A percentile compares a stretch with the other conserved stretches of the same genome.
Evolutionary conservation across 768 basidiomycete species (phyloP).

Genomic region (Lyophyllum shimeji): DNA sequence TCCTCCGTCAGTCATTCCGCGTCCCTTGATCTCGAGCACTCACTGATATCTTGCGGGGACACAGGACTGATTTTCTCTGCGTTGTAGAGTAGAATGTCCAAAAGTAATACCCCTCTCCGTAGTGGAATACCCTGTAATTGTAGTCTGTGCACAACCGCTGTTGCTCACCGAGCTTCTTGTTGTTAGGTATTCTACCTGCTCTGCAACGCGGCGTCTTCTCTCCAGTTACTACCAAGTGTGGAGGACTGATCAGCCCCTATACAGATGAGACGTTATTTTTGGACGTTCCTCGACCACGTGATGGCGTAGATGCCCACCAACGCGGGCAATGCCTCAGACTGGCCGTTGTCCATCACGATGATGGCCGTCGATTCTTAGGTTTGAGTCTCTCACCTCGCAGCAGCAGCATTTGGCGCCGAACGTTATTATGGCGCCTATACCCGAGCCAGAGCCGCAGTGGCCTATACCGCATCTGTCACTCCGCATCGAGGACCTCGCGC

Average conservation of each 20-base stretch:
- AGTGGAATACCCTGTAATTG: neutral
- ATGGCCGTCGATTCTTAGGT: neutral
- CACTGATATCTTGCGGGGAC: neutral
- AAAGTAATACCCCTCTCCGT: neutral
- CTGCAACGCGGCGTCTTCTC: too few relatives aligned
- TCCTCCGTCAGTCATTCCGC: neutral
- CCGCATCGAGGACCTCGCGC: constrained; percentile 56
- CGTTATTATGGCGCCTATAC: constrained; percentile 7
- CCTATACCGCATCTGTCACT: constrained; percentile 56
- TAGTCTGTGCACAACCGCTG: neutral
- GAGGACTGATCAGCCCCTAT: too few relatives aligned
- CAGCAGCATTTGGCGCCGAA: neutral
- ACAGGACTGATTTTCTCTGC: neutral
- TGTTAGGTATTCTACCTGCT: neutral
- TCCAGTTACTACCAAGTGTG: too few relatives aligned
- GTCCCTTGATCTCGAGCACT: neutral
- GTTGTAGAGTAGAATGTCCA: neutral
- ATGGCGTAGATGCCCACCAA: neutral
- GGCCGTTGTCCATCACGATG: neutral
- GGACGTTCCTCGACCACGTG: neutral
- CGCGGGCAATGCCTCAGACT: too few relatives aligned
- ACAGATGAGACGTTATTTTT: too few relatives aligned
- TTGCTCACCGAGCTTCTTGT: neutral
- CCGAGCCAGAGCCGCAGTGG: constrained; percentile 34
- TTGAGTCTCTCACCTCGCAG: too few relatives aligned